A percentile compares a stretch with the other conserved stretches of the same genome.
These are phyloP conservation scores for Phlegmacium glaucopus DNA, from an alignment of 768 basidiomycete genomes.

Conservation along the genomic window DNA sequence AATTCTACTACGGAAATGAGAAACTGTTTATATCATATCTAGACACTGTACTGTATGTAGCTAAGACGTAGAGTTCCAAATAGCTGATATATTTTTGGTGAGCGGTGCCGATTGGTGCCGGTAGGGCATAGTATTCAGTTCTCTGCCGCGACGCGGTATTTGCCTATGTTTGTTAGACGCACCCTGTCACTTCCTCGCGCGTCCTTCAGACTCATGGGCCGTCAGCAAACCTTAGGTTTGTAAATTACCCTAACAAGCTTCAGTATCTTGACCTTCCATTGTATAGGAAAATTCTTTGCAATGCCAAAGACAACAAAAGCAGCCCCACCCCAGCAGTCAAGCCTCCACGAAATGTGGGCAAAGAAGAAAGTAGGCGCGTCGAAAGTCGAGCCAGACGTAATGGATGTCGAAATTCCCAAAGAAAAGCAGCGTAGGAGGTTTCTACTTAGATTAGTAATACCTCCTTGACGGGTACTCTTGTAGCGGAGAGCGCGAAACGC, in stretches of 20 bases:
- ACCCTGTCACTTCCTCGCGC: conserved; percentile 28
- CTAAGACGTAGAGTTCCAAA: too few species aligned
- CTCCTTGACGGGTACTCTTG: not conserved
- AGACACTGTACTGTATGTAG: too few species aligned
- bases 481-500: conserved; percentile 42
- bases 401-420: conserved; percentile 27
- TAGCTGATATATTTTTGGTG: too few species aligned
- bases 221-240: conserved; percentile 73
- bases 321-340: conserved; percentile 75
- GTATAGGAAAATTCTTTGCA: conserved; percentile 67
- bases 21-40: too few species aligned
- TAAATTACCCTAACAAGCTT: not conserved
- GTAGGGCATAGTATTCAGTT: too few species aligned
- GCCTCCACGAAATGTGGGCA: conserved; percentile 72
- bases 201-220: conserved; percentile 45
- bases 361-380: conserved; percentile 34
- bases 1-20: too few species aligned
- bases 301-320: conserved; percentile 69
- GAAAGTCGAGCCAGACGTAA: conserved; percentile 21
- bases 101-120: too few species aligned
- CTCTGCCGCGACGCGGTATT: conserved; percentile 38
- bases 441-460: not conserved
- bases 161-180: conserved; percentile 42
- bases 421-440: conserved; percentile 18
- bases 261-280: not conserved